Base-by-base conservation (phyloP, 2,329 filamentous ascomycete genomes). In the Fusarium sulawesiense region DNA sequence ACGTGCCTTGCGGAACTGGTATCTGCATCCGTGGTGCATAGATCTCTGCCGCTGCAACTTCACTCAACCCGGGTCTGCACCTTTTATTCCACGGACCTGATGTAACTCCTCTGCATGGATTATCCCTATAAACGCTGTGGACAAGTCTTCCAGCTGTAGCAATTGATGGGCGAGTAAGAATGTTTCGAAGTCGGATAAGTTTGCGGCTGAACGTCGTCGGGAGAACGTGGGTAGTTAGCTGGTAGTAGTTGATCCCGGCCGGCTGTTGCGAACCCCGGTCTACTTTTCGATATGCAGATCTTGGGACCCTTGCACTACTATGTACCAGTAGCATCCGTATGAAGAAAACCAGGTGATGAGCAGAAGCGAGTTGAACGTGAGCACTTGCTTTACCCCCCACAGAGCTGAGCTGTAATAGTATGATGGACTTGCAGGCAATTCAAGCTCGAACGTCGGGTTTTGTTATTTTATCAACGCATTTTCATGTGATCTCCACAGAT, bases 181-280 rank as follows among this genome's bases (percentile, higher is more conserved):
- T 20, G 45, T 18, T 49, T 53, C 45, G 54, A 55, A 66, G 20
- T 50, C 56, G 40, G 44, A 51, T 63, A 55, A 45, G 44, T 68
- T 32, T 56, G 58, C 50, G 67, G 68, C 59, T 68, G 61, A 30
- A 49, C 54, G 47, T 34, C 55, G 51, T 65, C 66, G 60, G 72
- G 59, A 72, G 68, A 72, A 72, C 61, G 60, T 75, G 69, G 73
- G 66, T 56, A 66, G 50, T 59, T 53, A 53, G 58, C 56, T 55
- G 55, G 58, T 51, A 61, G 67, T 56, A 49, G 37, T 42, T 58
- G 42, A 65, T 49, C 73, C 62, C 73, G 18, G 34, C 34, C 73
- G 58, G 55, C 66, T 64, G 60, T 58, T 51, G 42, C 50, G 41
- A 55, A 53, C 58, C 72, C 72, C 56, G 69, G 66, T 69, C 64